phyloP scores from a whole-genome alignment of 2,329 filamentous ascomycete species.

The Myotisia sp. region DNA sequence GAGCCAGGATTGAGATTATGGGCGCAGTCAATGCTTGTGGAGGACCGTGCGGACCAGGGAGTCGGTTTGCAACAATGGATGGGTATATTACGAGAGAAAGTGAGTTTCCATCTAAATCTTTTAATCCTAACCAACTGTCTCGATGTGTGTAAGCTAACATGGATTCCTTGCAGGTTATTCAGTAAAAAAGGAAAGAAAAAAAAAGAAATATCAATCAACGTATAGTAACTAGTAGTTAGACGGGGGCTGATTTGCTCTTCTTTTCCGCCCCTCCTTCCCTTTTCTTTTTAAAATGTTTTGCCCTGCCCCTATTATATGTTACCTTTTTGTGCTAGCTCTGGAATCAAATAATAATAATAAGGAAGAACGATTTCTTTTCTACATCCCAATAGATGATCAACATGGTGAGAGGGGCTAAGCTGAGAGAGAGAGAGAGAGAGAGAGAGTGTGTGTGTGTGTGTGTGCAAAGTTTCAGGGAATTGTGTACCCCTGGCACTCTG shows the following conservation, averaged over 20 bases:
- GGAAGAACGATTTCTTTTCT: too few relatives aligned
- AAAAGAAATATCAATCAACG: too few relatives aligned
- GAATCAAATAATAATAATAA: too few relatives aligned
- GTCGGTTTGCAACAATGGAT: conserved; percentile 90
- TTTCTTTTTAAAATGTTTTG: not conserved
- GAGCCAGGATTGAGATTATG: conserved; percentile 90
- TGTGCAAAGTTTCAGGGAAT: too few relatives aligned
- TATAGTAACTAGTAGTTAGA: conserved; percentile 1
- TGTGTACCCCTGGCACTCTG: too few relatives aligned
- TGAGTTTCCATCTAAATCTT: conserved; percentile 31
- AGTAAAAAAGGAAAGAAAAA: conserved; percentile 12
- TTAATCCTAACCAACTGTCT: conserved; percentile 7
- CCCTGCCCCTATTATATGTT: too few relatives aligned
- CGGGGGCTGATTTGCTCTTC: conserved; percentile 1
- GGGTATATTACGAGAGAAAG: conserved; percentile 86
- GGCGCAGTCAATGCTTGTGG: conserved; percentile 90
- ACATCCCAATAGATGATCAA: too few relatives aligned
- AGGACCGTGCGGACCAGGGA: conserved; percentile 87
- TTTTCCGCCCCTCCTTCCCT: not conserved
- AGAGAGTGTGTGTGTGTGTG: too few relatives aligned
- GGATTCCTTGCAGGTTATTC: conserved; percentile 10
- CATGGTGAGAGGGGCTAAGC: too few relatives aligned
- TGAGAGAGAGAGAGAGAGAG: too few relatives aligned
- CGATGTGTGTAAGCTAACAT: conserved; percentile 10
- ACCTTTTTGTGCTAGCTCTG: too few relatives aligned